Conservation (phyloP, 257 asterid genomes). For the Solanum pinnatisectum region DNA sequence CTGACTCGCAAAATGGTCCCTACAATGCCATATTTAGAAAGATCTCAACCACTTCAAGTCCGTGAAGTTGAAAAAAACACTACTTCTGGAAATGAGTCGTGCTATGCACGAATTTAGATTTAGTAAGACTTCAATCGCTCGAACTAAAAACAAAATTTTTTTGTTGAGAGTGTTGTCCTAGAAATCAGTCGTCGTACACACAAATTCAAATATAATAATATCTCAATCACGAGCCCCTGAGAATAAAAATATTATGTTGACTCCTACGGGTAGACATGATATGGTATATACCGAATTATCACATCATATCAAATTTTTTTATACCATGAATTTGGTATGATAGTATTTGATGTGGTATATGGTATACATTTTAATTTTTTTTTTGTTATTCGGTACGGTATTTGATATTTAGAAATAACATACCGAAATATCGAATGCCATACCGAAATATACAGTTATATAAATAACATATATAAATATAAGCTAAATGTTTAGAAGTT, state of each 20-base stretch:
- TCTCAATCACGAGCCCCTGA: background rate
- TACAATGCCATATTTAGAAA: background rate
- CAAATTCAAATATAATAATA: too few relatives aligned
- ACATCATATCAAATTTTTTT: too few relatives aligned
- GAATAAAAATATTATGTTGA: background rate
- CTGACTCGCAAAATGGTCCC: background rate
- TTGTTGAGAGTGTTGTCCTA: background rate
- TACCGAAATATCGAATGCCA: too few relatives aligned
- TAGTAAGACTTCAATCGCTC: background rate
- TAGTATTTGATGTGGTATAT: too few relatives aligned
- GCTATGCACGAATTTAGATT: background rate
- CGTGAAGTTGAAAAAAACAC: background rate
- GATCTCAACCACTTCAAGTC: background rate
- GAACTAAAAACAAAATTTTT: too few relatives aligned
- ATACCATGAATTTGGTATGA: too few relatives aligned
- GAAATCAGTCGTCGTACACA: background rate
- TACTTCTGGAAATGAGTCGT: background rate
- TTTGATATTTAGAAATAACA: background rate
- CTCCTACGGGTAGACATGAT: background rate
- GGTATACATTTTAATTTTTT: too few relatives aligned
- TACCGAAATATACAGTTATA: too few relatives aligned
- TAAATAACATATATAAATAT: background rate
- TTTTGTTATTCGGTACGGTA: background rate
- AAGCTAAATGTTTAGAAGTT: background rate
- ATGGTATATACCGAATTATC: background rate